Percentiles rank a stretch among this genome's conserved stretches.
phyloP scores from a whole-genome alignment of 202 grass and related monocot species.

The Bolboschoenoplectus hybrid region DNA sequence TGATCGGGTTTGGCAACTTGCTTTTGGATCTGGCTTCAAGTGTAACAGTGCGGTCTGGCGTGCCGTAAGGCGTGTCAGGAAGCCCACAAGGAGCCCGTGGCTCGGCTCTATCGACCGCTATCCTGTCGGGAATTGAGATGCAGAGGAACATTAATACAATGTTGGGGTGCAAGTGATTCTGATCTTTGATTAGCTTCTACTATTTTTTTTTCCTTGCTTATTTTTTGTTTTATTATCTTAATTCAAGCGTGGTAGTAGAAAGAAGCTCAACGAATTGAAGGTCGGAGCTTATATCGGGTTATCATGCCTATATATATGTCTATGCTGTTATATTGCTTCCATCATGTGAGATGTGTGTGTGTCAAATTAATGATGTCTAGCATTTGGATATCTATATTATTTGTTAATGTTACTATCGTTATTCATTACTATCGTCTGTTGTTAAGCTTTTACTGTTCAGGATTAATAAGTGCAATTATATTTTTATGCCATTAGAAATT shows the following conservation, averaged over 20 bases:
- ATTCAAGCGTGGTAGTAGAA: conserved; percentile 1
- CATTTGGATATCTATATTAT: neutral
- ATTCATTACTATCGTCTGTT: neutral
- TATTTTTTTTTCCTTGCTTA: neutral
- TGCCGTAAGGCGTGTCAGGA: conserved; percentile 68
- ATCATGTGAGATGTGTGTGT: conserved; percentile 9
- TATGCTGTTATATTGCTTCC: conserved; percentile 22
- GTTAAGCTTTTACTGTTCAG: neutral
- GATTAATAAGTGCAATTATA: neutral
- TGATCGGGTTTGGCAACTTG: conserved; percentile 98
- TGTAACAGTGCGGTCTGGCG: conserved; percentile 99
- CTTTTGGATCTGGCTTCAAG: conserved; percentile 98
- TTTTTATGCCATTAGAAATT: neutral
- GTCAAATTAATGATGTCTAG: conserved; percentile 11
- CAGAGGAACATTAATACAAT: neutral
- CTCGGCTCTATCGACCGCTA: conserved; percentile 77
- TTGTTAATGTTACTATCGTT: neutral
- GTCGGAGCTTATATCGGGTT: conserved; percentile 15
- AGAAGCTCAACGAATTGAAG: conserved; percentile 27
- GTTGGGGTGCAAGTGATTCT: neutral
- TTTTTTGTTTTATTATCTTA: neutral
- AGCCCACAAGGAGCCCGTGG: conserved; percentile 76
- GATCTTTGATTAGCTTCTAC: conserved; percentile 12
- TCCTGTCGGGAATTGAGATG: conserved; percentile 50
- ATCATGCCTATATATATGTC: neutral